Evolutionary conservation across 2,329 filamentous ascomycete genomes (phyloP).

Genomic region (Mycosphaerella sp.): DNA sequence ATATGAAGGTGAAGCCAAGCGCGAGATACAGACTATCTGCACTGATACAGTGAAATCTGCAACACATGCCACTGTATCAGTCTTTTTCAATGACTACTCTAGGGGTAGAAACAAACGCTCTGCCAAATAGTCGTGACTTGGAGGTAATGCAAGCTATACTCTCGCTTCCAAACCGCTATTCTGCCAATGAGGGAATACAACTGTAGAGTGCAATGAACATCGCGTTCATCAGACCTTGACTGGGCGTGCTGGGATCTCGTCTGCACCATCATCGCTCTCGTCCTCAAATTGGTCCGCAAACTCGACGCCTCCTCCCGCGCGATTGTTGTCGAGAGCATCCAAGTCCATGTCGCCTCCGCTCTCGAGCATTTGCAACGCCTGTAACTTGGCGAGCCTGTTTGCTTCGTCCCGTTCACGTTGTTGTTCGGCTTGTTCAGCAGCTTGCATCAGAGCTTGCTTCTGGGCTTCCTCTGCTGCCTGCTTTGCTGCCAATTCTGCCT

Average conservation of each 20-base stretch:
- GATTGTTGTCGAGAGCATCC: constrained; percentile 3
- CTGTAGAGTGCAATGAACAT: neutral
- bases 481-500: neutral
- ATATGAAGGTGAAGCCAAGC: too few species aligned
- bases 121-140: too few species aligned
- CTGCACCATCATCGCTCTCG: constrained; percentile 18
- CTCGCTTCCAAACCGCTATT: too few species aligned
- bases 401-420: constrained; percentile 26
- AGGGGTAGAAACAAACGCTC: too few species aligned
- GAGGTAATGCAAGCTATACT: too few species aligned
- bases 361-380: constrained; percentile 29
- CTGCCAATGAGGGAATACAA: too few species aligned
- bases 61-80: too few species aligned
- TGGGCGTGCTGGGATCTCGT: constrained; percentile 17
- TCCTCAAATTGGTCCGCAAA: constrained; percentile 11
- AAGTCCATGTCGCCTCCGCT: constrained; percentile 11
- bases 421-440: constrained; percentile 6
- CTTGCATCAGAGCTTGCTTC: neutral
- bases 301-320: constrained; percentile 9
- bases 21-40: too few species aligned
- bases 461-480: constrained; percentile 5
- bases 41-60: too few species aligned
- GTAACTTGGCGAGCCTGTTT: constrained; percentile 34
- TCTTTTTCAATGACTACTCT: too few species aligned
- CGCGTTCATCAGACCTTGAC: neutral